Conservation (phyloP, 768 basidiomycete genomes). For the Lactarius trivialis region DNA sequence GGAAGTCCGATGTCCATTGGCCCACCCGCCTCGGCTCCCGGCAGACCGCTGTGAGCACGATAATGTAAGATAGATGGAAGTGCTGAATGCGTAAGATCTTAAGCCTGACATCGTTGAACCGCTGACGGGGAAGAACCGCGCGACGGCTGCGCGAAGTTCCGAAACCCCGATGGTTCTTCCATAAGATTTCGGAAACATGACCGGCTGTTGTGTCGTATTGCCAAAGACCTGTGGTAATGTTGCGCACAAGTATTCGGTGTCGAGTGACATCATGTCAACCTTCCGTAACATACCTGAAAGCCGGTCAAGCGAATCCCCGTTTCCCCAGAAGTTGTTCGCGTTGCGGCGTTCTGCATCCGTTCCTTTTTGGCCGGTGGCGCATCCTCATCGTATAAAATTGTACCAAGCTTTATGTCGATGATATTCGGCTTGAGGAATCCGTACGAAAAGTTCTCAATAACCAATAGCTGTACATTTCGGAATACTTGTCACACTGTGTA, state of each 20-base stretch:
- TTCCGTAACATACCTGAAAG: slow-evolving; percentile 61
- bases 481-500: slow-evolving; percentile 1
- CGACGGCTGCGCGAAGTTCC: slow-evolving; percentile 71
- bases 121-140: slow-evolving; percentile 67
- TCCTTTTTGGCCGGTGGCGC: slow-evolving; percentile 65
- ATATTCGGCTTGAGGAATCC: slow-evolving; percentile 77
- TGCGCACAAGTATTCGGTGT: slow-evolving; percentile 29
- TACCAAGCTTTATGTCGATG: slow-evolving; percentile 91
- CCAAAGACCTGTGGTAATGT: slow-evolving; percentile 34
- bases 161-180: slow-evolving; percentile 66
- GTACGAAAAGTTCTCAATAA: slow-evolving; percentile 77
- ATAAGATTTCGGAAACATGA: slow-evolving; percentile 65
- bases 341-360: slow-evolving; percentile 69
- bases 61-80: slow-evolving; percentile 17
- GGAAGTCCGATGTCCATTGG: slow-evolving; percentile 48
- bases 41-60: slow-evolving; percentile 13
- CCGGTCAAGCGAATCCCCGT: slow-evolving; percentile 83
- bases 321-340: slow-evolving; percentile 61
- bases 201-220: slow-evolving; percentile 32
- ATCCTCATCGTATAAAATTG: slow-evolving; percentile 68
- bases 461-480: slow-evolving; percentile 51
- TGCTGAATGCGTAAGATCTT: background rate
- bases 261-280: background rate
- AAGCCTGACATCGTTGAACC: slow-evolving; percentile 17
- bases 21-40: slow-evolving; percentile 9